phyloP scores from a whole-genome alignment of 1,139 yeast species.

The Torulaspora pretoriensis region DNA sequence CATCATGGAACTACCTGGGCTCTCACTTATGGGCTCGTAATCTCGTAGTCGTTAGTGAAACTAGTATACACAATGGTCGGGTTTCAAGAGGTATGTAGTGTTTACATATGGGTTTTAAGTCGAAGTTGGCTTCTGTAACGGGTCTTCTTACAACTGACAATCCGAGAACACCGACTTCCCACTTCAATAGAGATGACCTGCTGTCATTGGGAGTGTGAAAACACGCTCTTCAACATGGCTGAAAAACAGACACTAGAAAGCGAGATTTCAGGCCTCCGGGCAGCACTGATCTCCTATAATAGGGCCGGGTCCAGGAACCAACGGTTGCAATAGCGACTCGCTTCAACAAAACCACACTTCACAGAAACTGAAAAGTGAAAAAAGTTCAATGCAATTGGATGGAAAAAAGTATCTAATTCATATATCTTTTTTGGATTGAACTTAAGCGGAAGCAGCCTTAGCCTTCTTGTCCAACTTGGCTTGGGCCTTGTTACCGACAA shows the following conservation, averaged over 20 bases:
- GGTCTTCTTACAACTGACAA: neutral
- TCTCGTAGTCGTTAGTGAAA: constrained; percentile 1
- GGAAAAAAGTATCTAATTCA: constrained; percentile 13
- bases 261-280: neutral
- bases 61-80: constrained; percentile 4
- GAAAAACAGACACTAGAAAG: constrained; percentile 5
- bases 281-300: constrained; percentile 19
- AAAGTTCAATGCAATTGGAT: constrained; percentile 13
- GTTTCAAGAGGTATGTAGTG: constrained; percentile 7
- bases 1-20: no score
- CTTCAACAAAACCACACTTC: constrained; percentile 15
- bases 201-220: constrained; percentile 1
- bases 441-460: constrained; percentile 41
- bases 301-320: neutral
- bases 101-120: constrained; percentile 5
- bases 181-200: constrained; percentile 19
- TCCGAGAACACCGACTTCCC: neutral
- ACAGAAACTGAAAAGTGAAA: constrained; percentile 3
- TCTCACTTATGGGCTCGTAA: constrained; percentile 2
- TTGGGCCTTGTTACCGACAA: constrained; percentile 89
- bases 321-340: constrained; percentile 5
- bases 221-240: constrained; percentile 10
- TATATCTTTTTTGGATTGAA: constrained; percentile 27
- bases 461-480: constrained; percentile 63
- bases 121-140: constrained; percentile 8